Conservation (phyloP, 352 stramenopile genomes). For the Pythium graminicola region DNA sequence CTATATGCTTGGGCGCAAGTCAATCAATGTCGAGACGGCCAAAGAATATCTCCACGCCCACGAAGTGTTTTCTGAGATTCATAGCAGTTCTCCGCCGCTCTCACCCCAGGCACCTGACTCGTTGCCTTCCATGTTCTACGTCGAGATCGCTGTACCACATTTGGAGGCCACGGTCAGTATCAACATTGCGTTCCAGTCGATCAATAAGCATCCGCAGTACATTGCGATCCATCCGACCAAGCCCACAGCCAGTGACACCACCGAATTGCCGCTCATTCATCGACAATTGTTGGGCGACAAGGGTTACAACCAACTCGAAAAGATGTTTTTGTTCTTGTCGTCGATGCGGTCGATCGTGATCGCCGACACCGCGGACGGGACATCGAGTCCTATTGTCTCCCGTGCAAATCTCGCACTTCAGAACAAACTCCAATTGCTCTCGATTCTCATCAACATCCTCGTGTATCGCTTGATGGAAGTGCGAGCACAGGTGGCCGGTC, state of each 20-base stretch:
- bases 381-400: conserved; percentile 17
- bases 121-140: conserved; percentile 81
- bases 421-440: conserved; percentile 80
- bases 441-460: conserved; percentile 79
- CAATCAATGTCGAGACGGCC: conserved; percentile 77
- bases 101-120: conserved; percentile 29
- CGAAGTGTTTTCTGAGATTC: conserved; percentile 70
- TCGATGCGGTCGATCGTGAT: conserved; percentile 76
- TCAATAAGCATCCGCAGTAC: conserved; percentile 72
- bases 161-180: conserved; percentile 64
- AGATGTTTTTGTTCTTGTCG: conserved; percentile 79
- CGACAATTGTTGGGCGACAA: conserved; percentile 73
- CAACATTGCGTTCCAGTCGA: conserved; percentile 79
- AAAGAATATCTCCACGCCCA: conserved; percentile 81
- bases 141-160: conserved; percentile 69
- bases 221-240: conserved; percentile 59
- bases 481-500: conserved; percentile 34
- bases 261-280: conserved; percentile 43
- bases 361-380: conserved; percentile 20
- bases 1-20: conserved; percentile 78
- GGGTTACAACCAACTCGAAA: conserved; percentile 82
- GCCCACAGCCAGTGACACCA: conserved; percentile 12
- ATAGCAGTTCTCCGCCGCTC: conserved; percentile 34
- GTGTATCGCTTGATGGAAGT: conserved; percentile 72
- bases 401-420: conserved; percentile 69